Base-by-base conservation (phyloP, 345 rosid species). In the Gossypium rotundifolium region DNA sequence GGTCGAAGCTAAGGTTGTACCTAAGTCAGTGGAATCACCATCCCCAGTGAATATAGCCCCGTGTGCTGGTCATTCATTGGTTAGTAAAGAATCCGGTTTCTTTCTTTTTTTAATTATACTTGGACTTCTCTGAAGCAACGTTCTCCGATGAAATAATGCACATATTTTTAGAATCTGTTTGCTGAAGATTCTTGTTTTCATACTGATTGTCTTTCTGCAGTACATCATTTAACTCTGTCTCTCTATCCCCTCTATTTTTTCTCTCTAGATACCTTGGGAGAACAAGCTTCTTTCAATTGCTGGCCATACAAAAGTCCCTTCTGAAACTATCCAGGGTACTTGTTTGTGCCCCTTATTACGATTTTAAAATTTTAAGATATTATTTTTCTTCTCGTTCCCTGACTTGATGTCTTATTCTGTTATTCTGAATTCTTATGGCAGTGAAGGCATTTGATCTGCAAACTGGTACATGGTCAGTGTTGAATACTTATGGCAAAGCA, bases 61-160 rank as follows among this genome's bases (percentile, higher is more conserved):
- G 64, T 96, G 99, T 83, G 98, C 99, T 72, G 99, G 99, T 80
- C 99, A 91, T 87, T 90, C 97, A 38, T 82, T 96, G 98, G 99
- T 96, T 74, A 83, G 98, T 86, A 20, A 18, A 57, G 51, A 54
- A 52, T 51, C 70, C 49, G 48, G 22, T 72, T 76, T 78, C 65
- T 22, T 9, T 79, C 44, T 22, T 2, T 63, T 77, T 69, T 33
- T 5, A 33, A 33, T 33, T 33, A 33, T 46, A 49, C 17, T 71
- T 62, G 69, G 66, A 71, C 38, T 73, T 81, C 69, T 66, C 38
- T 14, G 38, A 69, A 76, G 62, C 74, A 60, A 70, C 64, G 65
- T 76, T 78, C 63, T 70, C 65, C 70, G 42, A 40, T 44, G 59
- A 57, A n/a, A 72, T 18, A 55, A 57, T 49, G 57, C 75, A 49